Conservation (phyloP, 805 yeast genomes). For the Scheffersomyces amazonensis region DNA sequence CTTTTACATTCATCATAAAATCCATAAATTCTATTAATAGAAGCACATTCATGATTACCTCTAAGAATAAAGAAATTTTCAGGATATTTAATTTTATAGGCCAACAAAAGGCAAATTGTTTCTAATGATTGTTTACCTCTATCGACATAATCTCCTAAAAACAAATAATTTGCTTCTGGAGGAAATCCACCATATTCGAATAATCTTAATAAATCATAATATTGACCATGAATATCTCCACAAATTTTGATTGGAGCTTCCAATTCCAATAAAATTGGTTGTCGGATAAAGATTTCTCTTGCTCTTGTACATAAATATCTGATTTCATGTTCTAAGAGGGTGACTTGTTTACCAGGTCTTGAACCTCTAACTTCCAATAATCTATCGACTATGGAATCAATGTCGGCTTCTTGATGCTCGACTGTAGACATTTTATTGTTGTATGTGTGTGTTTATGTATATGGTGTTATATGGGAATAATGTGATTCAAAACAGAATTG, state of each 20-base stretch:
- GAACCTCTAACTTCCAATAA: slow-evolving; percentile 96
- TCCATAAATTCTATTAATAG: slow-evolving; percentile 96
- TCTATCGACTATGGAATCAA: slow-evolving; percentile 96
- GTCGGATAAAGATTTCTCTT: slow-evolving; percentile 95
- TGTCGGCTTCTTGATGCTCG: slow-evolving; percentile 73
- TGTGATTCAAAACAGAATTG: too few relatives aligned
- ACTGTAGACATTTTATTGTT: slow-evolving; percentile 20
- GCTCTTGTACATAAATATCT: slow-evolving; percentile 96
- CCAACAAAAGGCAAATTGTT: slow-evolving; percentile 89
- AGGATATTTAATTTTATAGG: slow-evolving; percentile 96
- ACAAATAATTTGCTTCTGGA: slow-evolving; percentile 95
- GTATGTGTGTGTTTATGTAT: slow-evolving; percentile 3
- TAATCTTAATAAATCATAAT: slow-evolving; percentile 89
- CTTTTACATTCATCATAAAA: slow-evolving; percentile 98
- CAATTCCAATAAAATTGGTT: slow-evolving; percentile 90
- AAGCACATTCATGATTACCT: slow-evolving; percentile 98
- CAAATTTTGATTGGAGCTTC: slow-evolving; percentile 97
- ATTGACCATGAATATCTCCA: slow-evolving; percentile 99
- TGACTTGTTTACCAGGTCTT: slow-evolving; percentile 96
- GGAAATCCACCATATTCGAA: slow-evolving; percentile 99
- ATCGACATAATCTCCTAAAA: slow-evolving; percentile 96
- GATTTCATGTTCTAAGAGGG: slow-evolving; percentile 89
- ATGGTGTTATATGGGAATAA: too few relatives aligned
- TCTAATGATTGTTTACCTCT: slow-evolving; percentile 97
- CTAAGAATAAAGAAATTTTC: slow-evolving; percentile 95